Evolutionary conservation across 768 basidiomycete species (phyloP), one percentile per base, ranked within the genome.

Genomic region (Boletus rubescentipes): DNA sequence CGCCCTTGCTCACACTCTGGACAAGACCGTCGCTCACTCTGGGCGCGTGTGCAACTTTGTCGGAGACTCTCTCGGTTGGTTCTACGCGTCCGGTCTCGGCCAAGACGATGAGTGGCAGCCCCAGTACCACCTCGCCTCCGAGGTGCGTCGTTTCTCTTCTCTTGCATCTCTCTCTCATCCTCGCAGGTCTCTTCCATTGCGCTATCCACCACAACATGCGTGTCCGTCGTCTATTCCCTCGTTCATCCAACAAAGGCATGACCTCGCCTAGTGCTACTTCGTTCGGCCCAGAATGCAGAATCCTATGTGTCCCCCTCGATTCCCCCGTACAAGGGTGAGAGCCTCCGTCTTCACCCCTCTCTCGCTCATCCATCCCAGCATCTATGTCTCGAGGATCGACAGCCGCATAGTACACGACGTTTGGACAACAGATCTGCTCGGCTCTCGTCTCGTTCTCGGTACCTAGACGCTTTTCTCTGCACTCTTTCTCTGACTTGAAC

Each of bases 51-150:
- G 68, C 57, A 69, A 68, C 21, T 77, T 82, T 54, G 64, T 77
- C n/a, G 84, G 84, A 1, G 83, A 85, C 44, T 67, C 73, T 49
- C 61, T 63, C 43, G 84, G 84, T 26, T 83, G 82, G 80, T 59
- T 83, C 29, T 81, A 77, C 55, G 67, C 72, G 5, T 72, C 65
- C 51, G 47, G 58, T 2, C 31, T 54, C 39, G 64, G 57, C 12
- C 47, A 57, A 26, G 40, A 16, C 30, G 58, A 54, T 7, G 59
- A 30, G 42, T 84, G 80, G 79, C 65, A 63, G 16, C 67, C 74
- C 34, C 77, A 80, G 36, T 65, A 77, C 45, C 75, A 73, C 54
- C 65, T 83, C 36, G 60, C 62, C 11, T 67, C 62, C 15, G 57
- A 63, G 51, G 64, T 29, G 36, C 51, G 67, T 55, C 29, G 40